Evolutionary conservation across 106 monocot genomes (phyloP).

Genomic region (Dendrobium catenatum): DNA sequence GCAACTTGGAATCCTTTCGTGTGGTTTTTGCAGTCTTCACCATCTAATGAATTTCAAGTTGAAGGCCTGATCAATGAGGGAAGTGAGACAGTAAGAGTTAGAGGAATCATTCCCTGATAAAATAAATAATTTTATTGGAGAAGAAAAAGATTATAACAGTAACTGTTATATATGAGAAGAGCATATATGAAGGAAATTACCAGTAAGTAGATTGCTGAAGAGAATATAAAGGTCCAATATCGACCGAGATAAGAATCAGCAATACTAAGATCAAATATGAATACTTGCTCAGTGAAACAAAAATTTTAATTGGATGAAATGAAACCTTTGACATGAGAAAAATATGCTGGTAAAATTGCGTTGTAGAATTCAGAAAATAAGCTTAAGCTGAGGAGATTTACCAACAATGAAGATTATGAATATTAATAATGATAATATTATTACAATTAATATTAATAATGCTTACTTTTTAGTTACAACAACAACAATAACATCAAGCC

Average conservation of each 20-base stretch:
- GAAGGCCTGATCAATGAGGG: conserved; percentile 20
- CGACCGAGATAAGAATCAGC: conserved; percentile 34
- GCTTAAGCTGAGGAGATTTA: neutral
- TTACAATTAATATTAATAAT: no score
- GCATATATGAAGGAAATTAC: neutral
- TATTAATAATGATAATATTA: no score
- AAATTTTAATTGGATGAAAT: no score
- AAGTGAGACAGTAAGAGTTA: conserved; percentile 34
- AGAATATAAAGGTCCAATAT: conserved; percentile 26
- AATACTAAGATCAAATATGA: neutral
- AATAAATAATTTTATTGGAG: neutral
- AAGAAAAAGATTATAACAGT: neutral
- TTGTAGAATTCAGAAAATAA: no score
- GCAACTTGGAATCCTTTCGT: conserved; percentile 6
- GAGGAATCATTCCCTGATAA: conserved; percentile 27
- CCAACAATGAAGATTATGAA: conserved; percentile 29
- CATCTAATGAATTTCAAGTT: conserved; percentile 2
- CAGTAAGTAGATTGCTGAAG: conserved; percentile 21
- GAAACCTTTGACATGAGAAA: no score
- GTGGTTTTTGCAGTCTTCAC: conserved; percentile 11
- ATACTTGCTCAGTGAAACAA: no score
- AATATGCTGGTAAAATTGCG: no score
- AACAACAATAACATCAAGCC: no score
- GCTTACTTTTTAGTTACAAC: no score
- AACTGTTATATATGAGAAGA: no score